Evolutionary conservation across 176 grass and related monocot genomes (phyloP).

Genomic region (Cymbopogon citratus): DNA sequence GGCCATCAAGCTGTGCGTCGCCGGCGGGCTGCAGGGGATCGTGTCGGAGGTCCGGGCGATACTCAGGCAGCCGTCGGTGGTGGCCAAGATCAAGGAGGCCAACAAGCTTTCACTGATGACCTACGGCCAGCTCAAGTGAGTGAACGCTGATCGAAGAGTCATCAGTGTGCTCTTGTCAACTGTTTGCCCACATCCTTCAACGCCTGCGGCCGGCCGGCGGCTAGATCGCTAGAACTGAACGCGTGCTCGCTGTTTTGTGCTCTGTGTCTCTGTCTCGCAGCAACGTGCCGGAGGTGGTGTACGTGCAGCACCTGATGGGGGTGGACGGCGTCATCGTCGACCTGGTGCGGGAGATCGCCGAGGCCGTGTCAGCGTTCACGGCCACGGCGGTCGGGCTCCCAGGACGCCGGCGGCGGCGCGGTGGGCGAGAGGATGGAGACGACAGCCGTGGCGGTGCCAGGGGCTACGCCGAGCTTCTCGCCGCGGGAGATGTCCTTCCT

Average conservation of each 20-base stretch:
- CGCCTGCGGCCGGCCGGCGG: too few relatives aligned
- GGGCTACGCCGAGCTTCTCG: conserved; percentile 44
- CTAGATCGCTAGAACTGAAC: too few relatives aligned
- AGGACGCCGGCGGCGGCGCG: neutral
- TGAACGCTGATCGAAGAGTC: too few relatives aligned
- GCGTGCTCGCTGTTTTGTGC: neutral
- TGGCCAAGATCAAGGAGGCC: conserved; percentile 57
- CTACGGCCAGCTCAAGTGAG: conserved; percentile 81
- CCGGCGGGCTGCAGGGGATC: conserved; percentile 56
- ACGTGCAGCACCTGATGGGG: conserved; percentile 77
- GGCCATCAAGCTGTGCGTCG: conserved; percentile 45
- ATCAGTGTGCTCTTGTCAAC: too few relatives aligned
- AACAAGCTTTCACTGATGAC: conserved; percentile 50
- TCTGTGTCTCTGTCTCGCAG: conserved; percentile 19
- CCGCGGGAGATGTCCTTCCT: conserved; percentile 54
- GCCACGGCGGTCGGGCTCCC: neutral
- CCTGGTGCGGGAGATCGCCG: conserved; percentile 64
- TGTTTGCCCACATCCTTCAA: too few relatives aligned
- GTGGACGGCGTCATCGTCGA: conserved; percentile 79
- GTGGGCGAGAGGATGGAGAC: neutral
- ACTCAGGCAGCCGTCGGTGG: conserved; percentile 49
- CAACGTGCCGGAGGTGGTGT: conserved; percentile 79
- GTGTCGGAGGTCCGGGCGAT: conserved; percentile 73
- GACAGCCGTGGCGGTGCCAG: neutral
- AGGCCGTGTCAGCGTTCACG: conserved; percentile 43